Base-by-base conservation (phyloP, 805 yeast species). In the Lachancea lanzarotensis region DNA sequence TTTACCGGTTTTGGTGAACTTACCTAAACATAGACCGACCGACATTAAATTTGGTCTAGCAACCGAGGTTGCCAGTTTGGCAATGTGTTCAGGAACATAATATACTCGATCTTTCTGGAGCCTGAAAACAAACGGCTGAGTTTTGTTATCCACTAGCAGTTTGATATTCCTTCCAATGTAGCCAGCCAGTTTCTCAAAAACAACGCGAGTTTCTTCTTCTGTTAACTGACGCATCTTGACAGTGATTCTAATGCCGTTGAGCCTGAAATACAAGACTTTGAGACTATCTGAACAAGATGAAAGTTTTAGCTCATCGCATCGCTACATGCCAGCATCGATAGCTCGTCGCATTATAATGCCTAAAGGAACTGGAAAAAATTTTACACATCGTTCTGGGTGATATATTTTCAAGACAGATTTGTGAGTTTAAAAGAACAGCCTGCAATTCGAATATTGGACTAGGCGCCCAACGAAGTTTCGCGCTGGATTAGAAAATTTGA, bases 121-220 rank as follows among this genome's bases (percentile, higher is more conserved):
- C 64, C 98, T 78, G 74, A 93, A 88, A 33, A 95, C 96, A 68
- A 89, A 95, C 16, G 95, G 95, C 55, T 86, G 85, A 29, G 57
- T 65, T 42, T 79, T 78, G 60, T 88, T 83, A 57, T 91, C 95
- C 47, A 93, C 87, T 47, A 93, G 70, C 50, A 81, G 81, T 5
- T 95, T 80, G 46, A 93, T 91, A 67, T 91, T 93, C 65, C 96
- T 76, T n/a, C 98, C 98, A 53, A 93, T 86, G 60, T 93, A 93
- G 65, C 84, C 91, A 49, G 98, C 97, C 46, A 93, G 76, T 68
- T 93, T 93, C 62, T 93, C 98, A 65, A 93, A 91, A 35, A 93
- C 95, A 15, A 84, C 91, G 65, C 85, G 88, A 35, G 98, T 91
- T 65, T 93, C 98, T 65, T 89, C 96, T 64, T 91, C 98, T 52